These are phyloP conservation scores for Nothophaeocryptopus gaeumannii DNA, from an alignment of 2,329 filamentous ascomycete species.

Conservation along the genomic window DNA sequence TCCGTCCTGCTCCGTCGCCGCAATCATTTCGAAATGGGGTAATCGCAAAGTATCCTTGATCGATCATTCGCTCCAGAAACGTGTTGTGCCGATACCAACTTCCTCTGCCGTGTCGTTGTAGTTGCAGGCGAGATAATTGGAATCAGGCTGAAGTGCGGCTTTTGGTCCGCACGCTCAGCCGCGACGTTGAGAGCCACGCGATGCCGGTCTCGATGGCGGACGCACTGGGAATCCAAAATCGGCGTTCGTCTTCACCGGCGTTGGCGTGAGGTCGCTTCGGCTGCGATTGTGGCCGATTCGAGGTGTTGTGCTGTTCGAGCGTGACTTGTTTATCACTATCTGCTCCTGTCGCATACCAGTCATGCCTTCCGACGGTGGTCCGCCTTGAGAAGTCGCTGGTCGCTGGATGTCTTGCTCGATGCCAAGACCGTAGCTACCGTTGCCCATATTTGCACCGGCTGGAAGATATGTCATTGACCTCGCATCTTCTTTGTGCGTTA, in stretches of 20 bases:
- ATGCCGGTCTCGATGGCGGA: constrained; percentile 12
- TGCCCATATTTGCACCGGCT: constrained; percentile 17
- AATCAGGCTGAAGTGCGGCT: not conserved
- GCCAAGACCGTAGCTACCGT: constrained; percentile 18
- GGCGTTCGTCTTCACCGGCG: constrained; percentile 19
- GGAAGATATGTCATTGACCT: constrained; percentile 27
- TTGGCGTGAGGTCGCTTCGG: constrained; percentile 21
- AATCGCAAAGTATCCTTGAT: too few species aligned
- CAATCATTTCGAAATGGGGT: too few species aligned
- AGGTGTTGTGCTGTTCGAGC: constrained; percentile 21
- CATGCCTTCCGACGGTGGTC: constrained; percentile 8
- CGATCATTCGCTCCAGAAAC: too few species aligned
- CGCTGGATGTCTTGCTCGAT: constrained; percentile 19
- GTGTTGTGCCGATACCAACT: too few species aligned
- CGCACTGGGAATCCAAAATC: constrained; percentile 17
- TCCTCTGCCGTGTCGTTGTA: too few species aligned
- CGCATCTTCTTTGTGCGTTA: constrained; percentile 14
- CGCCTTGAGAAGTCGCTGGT: constrained; percentile 20
- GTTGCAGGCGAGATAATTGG: too few species aligned
- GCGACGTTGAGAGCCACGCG: constrained; percentile 7
- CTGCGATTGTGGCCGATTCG: constrained; percentile 21
- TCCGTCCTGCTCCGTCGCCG: too few species aligned
- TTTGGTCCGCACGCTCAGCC: not conserved
- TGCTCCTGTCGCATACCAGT: constrained; percentile 14
- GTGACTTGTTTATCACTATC: constrained; percentile 6